Evolutionary conservation across 768 basidiomycete genomes (phyloP), one percentile per base, ranked within the genome.

Genomic region (Termitomyces heimii): DNA sequence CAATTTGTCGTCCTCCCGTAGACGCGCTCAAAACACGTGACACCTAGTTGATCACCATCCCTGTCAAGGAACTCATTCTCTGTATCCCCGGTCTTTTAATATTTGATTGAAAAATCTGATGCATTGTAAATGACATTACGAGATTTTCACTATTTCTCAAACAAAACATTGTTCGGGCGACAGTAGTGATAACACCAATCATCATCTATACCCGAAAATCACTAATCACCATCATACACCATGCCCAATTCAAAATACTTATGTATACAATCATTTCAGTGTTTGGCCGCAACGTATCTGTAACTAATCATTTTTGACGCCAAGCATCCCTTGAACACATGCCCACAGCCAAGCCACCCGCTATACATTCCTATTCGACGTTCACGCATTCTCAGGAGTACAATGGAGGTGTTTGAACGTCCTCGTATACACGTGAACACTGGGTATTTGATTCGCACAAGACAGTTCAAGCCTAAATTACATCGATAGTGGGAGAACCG

Each of bases 251-350:
- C 31, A 31, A 3, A 31, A 31, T 8, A 8, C 3, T 8, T 4
- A 31, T 1, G 10, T 31, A 31, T 9, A 31, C 45, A 53, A 45
- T 56, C 53, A 48, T 53, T 59, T 48, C 54, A 48, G 32, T 44
- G 43, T 42, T n/a, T 57, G 56, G 46, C 28, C 54, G 40, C 42
- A 45, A 56, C 28, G 12, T 28, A 51, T 55, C 40, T 54, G 53
- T 50, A 57, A 56, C 45, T 54, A 53, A 20, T 31, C 10, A 20
- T 54, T 29, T 40, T 54, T 35, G 35, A 52, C 52, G 65, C 63
- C 63, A 66, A 62, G 60, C 43, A 45, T 26, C n/a, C 45, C 29
- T 49, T 60, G 59, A 53, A 59, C 63, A 65, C 63, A 56, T 62
- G 61, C 47, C 52, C 54, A 58, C n/a, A 56, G 59, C 61, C 63